These are phyloP conservation scores for Cryptosporidium muris DNA, from an alignment of 169 alveolate species.

Conservation along the genomic window DNA sequence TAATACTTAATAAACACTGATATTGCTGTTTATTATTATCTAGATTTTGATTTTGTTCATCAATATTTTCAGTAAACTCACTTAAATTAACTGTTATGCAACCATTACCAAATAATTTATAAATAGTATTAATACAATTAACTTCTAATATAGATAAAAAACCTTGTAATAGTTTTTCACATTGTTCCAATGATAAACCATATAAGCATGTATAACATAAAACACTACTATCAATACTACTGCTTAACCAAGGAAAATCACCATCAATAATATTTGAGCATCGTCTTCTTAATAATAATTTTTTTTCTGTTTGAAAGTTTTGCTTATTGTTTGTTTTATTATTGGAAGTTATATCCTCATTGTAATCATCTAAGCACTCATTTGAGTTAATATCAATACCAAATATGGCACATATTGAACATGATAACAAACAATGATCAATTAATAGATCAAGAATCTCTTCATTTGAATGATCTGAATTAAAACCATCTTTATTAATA, in stretches of 20 bases:
- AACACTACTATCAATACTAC: slow-evolving; percentile 68
- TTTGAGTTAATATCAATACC: slow-evolving; percentile 47
- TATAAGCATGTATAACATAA: slow-evolving; percentile 46
- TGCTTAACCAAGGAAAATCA: slow-evolving; percentile 68
- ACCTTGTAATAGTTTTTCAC: slow-evolving; percentile 25
- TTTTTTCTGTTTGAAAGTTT: slow-evolving; percentile 17
- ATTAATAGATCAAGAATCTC: slow-evolving; percentile 1
- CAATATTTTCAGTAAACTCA: background rate
- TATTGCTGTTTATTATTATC: background rate
- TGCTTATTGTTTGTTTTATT: background rate
- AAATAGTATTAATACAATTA: slow-evolving; percentile 6
- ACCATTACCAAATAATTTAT: slow-evolving; percentile 33
- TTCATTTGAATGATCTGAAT: background rate
- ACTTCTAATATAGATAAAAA: slow-evolving; percentile 14
- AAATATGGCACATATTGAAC: slow-evolving; percentile 63
- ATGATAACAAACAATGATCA: slow-evolving; percentile 23
- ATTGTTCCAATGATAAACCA: slow-evolving; percentile 18
- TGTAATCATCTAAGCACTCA: slow-evolving; percentile 2
- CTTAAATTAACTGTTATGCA: slow-evolving; percentile 1
- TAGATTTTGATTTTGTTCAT: slow-evolving; percentile 12
- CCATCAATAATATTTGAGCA: slow-evolving; percentile 55
- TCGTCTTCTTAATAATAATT: slow-evolving; percentile 45
- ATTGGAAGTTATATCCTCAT: background rate
- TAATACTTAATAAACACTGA: slow-evolving; percentile 8
- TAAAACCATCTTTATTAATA: background rate